These are phyloP conservation scores for Microstegium vimineum DNA, from an alignment of 176 grass and related monocot species.

Conservation along the genomic window DNA sequence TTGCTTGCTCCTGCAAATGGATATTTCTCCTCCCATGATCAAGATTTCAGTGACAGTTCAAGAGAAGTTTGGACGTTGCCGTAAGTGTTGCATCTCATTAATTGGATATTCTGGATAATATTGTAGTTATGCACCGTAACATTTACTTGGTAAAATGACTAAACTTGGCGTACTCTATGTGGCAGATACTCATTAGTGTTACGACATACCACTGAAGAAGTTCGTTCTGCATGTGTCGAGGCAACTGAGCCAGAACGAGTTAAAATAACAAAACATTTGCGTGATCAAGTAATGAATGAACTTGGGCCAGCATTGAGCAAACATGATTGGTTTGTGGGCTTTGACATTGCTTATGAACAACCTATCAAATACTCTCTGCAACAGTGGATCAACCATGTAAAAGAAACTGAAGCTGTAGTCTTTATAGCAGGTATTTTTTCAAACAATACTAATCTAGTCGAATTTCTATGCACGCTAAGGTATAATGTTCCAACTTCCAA, in stretches of 20 bases:
- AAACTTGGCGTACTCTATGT: conserved; percentile 2
- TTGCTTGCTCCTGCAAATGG: conserved; percentile 72
- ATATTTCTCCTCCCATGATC: conserved; percentile 38
- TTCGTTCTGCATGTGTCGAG: conserved; percentile 76
- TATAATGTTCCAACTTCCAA: neutral
- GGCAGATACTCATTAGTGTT: conserved; percentile 85
- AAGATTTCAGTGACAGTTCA: conserved; percentile 34
- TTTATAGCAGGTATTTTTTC: conserved; percentile 77
- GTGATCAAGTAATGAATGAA: conserved; percentile 69
- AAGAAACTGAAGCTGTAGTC: conserved; percentile 62
- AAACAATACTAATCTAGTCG: neutral
- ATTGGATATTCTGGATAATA: conserved; percentile 5
- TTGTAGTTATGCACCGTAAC: neutral
- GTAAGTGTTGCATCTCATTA: conserved; percentile 50
- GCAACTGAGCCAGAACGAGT: conserved; percentile 70
- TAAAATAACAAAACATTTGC: conserved; percentile 57
- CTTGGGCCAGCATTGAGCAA: conserved; percentile 54
- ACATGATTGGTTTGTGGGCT: conserved; percentile 76
- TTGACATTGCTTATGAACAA: conserved; percentile 73
- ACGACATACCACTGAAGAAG: conserved; percentile 91
- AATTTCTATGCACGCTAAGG: neutral
- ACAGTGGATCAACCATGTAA: conserved; percentile 73
- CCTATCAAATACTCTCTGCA: conserved; percentile 66
- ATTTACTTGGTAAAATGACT: neutral
- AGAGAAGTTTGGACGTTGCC: conserved; percentile 79